These are phyloP conservation scores for Monosiga brevicollis DNA, from an alignment of 78 protist genomes.

Conservation along the genomic window DNA sequence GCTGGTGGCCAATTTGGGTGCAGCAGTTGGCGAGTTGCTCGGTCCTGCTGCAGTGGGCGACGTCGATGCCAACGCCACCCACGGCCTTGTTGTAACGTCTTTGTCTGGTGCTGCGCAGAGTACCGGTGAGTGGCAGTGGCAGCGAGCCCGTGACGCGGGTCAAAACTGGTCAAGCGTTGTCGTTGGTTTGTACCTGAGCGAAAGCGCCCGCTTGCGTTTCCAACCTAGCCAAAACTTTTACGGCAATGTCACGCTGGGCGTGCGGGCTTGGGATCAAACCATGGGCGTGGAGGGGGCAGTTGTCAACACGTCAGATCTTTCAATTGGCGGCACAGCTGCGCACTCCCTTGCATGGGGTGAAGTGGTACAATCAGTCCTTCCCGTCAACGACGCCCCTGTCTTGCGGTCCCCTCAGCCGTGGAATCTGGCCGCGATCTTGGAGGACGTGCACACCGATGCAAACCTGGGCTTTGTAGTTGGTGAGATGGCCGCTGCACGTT, in stretches of 20 bases:
- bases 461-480: neutral
- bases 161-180: neutral
- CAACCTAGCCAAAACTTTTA: neutral
- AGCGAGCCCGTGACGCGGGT: neutral
- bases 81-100: neutral
- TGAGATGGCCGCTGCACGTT: neutral
- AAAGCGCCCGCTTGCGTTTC: neutral
- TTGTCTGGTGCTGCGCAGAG: too few relatives aligned
- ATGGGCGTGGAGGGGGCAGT: neutral
- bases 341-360: neutral
- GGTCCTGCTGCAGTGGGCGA: neutral
- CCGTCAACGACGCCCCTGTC: conserved; percentile 3
- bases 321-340: neutral
- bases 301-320: neutral
- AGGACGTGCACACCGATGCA: neutral
- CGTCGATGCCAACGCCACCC: neutral
- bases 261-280: neutral
- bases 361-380: neutral
- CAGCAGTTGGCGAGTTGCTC: neutral
- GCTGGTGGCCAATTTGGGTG: neutral
- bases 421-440: neutral
- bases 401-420: neutral
- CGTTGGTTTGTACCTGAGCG: neutral
- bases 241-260: neutral
- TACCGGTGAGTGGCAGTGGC: neutral